Conservation (phyloP, 2,329 filamentous ascomycete species). For the Botryosphaeria agaves region DNA sequence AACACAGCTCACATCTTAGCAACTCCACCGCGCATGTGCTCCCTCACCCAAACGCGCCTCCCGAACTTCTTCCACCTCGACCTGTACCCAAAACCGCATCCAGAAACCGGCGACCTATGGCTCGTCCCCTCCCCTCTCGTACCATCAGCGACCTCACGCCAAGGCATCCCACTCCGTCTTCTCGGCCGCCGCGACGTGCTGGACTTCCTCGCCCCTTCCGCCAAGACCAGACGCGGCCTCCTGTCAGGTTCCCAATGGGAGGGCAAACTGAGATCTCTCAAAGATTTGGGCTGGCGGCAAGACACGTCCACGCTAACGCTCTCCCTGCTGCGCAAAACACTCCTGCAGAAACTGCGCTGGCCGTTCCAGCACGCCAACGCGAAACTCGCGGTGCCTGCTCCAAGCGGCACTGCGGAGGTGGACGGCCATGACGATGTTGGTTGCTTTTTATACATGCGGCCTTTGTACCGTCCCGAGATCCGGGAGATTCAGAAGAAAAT, state of each 20-base stretch:
- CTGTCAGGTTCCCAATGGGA: too few relatives aligned
- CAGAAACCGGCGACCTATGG: slow-evolving; percentile 35
- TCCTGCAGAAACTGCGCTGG: slow-evolving; percentile 30
- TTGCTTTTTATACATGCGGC: slow-evolving; percentile 3
- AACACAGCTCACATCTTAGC: slow-evolving; percentile 36
- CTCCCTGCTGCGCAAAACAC: slow-evolving; percentile 29
- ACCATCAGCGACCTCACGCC: slow-evolving; percentile 8
- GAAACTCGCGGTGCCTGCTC: slow-evolving; percentile 12
- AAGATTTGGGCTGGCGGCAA: slow-evolving; percentile 17
- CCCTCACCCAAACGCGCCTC: slow-evolving; percentile 28
- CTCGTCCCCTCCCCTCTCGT: slow-evolving; percentile 29
- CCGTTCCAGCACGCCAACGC: slow-evolving; percentile 19
- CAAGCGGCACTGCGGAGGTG: slow-evolving; percentile 25
- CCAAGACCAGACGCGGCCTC: too few relatives aligned
- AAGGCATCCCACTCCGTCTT: slow-evolving; percentile 12
- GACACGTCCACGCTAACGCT: slow-evolving; percentile 41
- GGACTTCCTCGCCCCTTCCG: slow-evolving; percentile 6
- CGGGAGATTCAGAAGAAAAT: too few relatives aligned
- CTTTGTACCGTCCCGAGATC: neutral
- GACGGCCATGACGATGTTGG: slow-evolving; percentile 7
- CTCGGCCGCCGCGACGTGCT: slow-evolving; percentile 5
- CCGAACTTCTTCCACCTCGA: slow-evolving; percentile 47
- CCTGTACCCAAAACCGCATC: slow-evolving; percentile 39
- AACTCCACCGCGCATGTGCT: slow-evolving; percentile 40
- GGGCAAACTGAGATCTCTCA: too few relatives aligned